A percentile compares a stretch with the other conserved stretches of the same genome.
Conservation (phyloP, 768 basidiomycete genomes). For the Pulveroboletus frians region DNA sequence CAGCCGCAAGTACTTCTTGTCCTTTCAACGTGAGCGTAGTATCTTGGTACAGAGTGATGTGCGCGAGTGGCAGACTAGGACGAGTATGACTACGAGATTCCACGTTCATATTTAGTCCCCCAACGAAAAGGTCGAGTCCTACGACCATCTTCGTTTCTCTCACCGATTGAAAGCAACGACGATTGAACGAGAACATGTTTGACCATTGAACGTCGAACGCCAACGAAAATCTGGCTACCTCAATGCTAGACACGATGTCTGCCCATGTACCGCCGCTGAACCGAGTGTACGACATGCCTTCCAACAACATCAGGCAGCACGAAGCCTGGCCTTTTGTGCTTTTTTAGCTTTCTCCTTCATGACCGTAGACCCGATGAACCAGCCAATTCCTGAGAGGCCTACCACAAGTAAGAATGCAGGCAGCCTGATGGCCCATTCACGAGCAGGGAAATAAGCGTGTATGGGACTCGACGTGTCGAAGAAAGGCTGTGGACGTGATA, state of each 20-base stretch:
- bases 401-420: constrained; percentile 79
- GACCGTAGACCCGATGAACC: constrained; percentile 74
- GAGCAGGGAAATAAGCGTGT: constrained; percentile 73
- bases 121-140: not conserved
- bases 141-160: not conserved
- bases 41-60: no score
- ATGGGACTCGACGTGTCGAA: constrained; percentile 69
- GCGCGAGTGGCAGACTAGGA: no score
- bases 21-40: not conserved
- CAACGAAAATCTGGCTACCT: no score
- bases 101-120: not conserved
- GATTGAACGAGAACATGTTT: not conserved
- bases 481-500: constrained; percentile 58
- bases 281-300: not conserved
- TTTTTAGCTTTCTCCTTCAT: constrained; percentile 69
- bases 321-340: constrained; percentile 54
- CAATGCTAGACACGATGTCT: not conserved
- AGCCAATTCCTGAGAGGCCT: constrained; percentile 75
- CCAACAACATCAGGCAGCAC: constrained; percentile 45
- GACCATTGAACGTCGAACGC: no score
- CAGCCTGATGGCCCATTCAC: constrained; percentile 90
- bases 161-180: not conserved
- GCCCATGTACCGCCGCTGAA: not conserved
- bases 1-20: not conserved
- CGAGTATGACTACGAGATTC: no score